Evolutionary conservation across 1,139 yeast species (phyloP).

Genomic region (Magnusiomyces suaveolens): DNA sequence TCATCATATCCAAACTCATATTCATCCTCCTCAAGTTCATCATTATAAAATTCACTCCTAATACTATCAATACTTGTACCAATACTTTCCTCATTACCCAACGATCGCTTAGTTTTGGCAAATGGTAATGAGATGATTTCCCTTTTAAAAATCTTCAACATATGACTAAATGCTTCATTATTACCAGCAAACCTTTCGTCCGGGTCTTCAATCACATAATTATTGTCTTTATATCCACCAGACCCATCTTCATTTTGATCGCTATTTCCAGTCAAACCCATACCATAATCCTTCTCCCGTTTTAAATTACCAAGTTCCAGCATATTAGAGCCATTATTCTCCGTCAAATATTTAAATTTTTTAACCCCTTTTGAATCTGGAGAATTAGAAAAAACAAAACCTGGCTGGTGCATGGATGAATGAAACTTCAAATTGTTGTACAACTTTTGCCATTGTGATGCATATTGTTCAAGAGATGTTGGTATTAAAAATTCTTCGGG

Average conservation of each 20-base stretch:
- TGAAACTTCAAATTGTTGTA: not conserved
- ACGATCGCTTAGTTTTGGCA: not conserved
- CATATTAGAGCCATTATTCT: too few species aligned
- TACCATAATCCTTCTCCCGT: too few species aligned
- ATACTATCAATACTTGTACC: not conserved
- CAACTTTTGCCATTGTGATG: not conserved
- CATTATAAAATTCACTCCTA: not conserved
- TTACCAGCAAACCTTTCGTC: too few species aligned
- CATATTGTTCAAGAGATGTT: not conserved
- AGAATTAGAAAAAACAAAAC: not conserved
- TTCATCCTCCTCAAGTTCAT: not conserved
- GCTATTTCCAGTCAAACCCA: too few species aligned
- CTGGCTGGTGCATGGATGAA: not conserved
- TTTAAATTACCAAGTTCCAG: too few species aligned
- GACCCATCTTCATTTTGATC: too few species aligned
- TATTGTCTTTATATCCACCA: too few species aligned
- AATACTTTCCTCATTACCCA: not conserved
- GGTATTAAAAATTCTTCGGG: not conserved
- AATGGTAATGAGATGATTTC: not conserved
- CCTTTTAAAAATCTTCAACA: not conserved
- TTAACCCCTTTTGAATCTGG: not conserved
- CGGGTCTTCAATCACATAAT: too few species aligned
- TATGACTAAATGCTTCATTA: too few species aligned
- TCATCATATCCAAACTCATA: constrained; percentile 4
- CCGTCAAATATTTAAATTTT: too few species aligned